phyloP scores from a whole-genome alignment of 257 asterid species.

The Plantago major region DNA sequence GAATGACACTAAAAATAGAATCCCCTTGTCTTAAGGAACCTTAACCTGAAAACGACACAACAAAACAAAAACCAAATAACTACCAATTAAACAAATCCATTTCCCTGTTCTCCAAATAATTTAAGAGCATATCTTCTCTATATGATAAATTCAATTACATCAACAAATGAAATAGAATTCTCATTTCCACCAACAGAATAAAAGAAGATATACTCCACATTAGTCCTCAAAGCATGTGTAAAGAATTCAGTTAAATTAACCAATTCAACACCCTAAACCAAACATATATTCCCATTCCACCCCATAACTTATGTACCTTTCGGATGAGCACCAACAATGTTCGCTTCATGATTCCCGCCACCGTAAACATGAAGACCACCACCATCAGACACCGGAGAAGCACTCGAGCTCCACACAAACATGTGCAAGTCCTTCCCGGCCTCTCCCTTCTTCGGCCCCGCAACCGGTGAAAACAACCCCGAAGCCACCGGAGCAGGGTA shows the following conservation, averaged over 20 bases:
- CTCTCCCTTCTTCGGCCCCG: conserved; percentile 55
- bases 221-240: conserved; percentile 9
- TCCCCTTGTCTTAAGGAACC: conserved; percentile 26
- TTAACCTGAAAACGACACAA: conserved; percentile 20
- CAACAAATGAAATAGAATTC: conserved; percentile 16
- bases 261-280: no score
- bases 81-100: conserved; percentile 18
- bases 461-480: conserved; percentile 78
- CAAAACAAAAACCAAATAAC: conserved; percentile 25
- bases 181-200: conserved; percentile 27
- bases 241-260: no score
- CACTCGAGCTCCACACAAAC: conserved; percentile 99
- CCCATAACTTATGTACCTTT: no score
- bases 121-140: conserved; percentile 13
- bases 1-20: conserved; percentile 27
- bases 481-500: conserved; percentile 75
- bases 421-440: conserved; percentile 87
- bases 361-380: conserved; percentile 96
- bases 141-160: conserved; percentile 36
- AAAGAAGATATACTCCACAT: conserved; percentile 5
- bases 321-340: conserved; percentile 70
- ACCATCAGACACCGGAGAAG: conserved; percentile 96
- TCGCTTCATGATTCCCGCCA: conserved; percentile 63
- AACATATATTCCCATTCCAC: no score
- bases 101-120: background rate